These are phyloP conservation scores for Diaporthe velutina DNA, from an alignment of 2,329 filamentous ascomycete genomes.

Conservation along the genomic window DNA sequence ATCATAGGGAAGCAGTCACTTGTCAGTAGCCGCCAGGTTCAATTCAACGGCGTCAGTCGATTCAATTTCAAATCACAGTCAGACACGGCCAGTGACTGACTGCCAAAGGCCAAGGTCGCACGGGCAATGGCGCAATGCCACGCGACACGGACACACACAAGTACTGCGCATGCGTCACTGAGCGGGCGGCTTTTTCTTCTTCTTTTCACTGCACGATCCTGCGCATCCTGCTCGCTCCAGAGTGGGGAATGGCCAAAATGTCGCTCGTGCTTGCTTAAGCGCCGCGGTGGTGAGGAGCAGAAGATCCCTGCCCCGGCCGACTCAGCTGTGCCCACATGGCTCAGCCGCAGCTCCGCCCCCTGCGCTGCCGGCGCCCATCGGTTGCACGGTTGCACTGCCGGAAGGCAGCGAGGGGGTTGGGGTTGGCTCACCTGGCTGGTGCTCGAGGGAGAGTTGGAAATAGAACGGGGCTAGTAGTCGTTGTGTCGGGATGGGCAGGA, in stretches of 20 bases:
- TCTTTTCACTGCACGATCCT: slow-evolving; percentile 8
- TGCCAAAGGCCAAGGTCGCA: not conserved
- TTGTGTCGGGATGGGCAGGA: slow-evolving; percentile 2
- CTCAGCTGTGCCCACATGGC: slow-evolving; percentile 29
- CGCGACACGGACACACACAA: not conserved
- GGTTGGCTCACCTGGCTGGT: slow-evolving; percentile 1
- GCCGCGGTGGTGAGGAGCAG: slow-evolving; percentile 10
- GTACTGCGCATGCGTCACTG: not conserved
- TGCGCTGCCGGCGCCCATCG: slow-evolving; percentile 9
- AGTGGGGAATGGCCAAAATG: slow-evolving; percentile 15
- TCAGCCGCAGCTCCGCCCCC: slow-evolving; percentile 31
- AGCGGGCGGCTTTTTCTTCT: not conserved
- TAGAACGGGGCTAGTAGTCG: slow-evolving; percentile 19
- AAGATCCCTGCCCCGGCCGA: slow-evolving; percentile 22
- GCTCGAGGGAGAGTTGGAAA: not conserved
- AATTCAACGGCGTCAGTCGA: not conserved
- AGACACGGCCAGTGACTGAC: not conserved
- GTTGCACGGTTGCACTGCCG: slow-evolving; percentile 23
- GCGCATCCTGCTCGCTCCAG: not conserved
- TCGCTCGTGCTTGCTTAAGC: slow-evolving; percentile 21
- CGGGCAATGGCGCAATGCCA: not conserved
- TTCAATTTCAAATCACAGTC: not conserved
- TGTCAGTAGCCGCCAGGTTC: not conserved
- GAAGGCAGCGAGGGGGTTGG: not conserved
- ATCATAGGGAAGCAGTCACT: not conserved